phyloP scores from a whole-genome alignment of 202 grass and related monocot genomes.

The Alloteropsis angusta region DNA sequence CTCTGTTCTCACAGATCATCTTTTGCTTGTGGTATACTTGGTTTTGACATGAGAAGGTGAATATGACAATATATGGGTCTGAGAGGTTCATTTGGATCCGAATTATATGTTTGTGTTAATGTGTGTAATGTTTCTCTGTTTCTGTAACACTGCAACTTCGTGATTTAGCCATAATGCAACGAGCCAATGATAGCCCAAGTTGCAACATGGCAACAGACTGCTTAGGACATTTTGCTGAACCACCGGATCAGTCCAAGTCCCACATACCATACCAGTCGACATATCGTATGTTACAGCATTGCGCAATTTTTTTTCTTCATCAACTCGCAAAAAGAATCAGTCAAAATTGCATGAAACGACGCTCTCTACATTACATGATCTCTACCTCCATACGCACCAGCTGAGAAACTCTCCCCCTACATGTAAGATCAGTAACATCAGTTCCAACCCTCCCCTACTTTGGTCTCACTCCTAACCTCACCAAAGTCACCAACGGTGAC shows the following conservation, averaged over 20 bases:
- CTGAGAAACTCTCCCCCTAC: neutral
- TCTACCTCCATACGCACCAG: slow-evolving; percentile 3
- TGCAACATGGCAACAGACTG: neutral
- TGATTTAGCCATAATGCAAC: neutral
- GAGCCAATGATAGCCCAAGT: neutral
- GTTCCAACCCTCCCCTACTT: neutral
- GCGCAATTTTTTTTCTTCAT: neutral
- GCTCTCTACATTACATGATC: slow-evolving; percentile 7
- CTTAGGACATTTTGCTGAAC: neutral
- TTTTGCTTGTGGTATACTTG: slow-evolving; percentile 12
- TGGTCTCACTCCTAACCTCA: neutral
- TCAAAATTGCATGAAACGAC: slow-evolving; percentile 31
- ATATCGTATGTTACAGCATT: neutral
- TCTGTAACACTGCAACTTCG: neutral
- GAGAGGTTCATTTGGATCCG: neutral
- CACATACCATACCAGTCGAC: neutral
- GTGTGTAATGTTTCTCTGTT: neutral
- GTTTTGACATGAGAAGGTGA: slow-evolving; percentile 24
- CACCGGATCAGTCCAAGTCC: neutral
- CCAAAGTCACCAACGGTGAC: neutral
- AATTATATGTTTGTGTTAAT: neutral
- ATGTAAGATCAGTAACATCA: slow-evolving; percentile 2
- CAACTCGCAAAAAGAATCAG: neutral
- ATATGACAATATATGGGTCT: slow-evolving; percentile 8
- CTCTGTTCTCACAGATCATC: slow-evolving; percentile 17